Percentiles rank a stretch among this genome's conserved stretches.
Evolutionary conservation across 2,329 filamentous ascomycete species (phyloP).

Genomic region (Sporothrix mexicana): DNA sequence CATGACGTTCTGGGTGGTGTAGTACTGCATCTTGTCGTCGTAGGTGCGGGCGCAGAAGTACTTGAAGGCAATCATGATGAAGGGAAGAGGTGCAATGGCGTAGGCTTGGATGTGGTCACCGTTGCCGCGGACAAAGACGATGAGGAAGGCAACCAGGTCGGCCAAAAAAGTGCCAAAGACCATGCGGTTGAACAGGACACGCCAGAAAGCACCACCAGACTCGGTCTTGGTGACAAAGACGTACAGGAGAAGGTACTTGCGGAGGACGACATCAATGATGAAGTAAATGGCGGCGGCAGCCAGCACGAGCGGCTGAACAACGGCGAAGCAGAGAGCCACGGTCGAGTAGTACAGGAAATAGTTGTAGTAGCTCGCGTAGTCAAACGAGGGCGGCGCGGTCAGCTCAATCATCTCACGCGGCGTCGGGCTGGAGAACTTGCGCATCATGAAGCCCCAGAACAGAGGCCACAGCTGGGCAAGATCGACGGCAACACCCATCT

Average conservation of each 20-base stretch:
- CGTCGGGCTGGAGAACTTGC: slow-evolving; percentile 85
- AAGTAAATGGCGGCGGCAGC: slow-evolving; percentile 91
- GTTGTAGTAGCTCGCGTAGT: slow-evolving; percentile 97
- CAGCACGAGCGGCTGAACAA: slow-evolving; percentile 85
- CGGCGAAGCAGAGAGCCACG: slow-evolving; percentile 82
- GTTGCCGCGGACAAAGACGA: slow-evolving; percentile 73
- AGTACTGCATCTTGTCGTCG: slow-evolving; percentile 81
- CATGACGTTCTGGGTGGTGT: slow-evolving; percentile 67
- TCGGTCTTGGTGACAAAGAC: slow-evolving; percentile 97
- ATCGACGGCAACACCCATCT: slow-evolving; percentile 91
- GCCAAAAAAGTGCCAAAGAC: slow-evolving; percentile 80
- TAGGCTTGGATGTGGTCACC: slow-evolving; percentile 66
- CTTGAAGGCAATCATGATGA: slow-evolving; percentile 85
- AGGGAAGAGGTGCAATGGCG: slow-evolving; percentile 73
- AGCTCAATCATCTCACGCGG: slow-evolving; percentile 90
- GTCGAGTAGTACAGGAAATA: slow-evolving; percentile 96
- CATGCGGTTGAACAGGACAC: slow-evolving; percentile 89
- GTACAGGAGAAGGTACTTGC: slow-evolving; percentile 94
- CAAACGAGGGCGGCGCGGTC: slow-evolving; percentile 89
- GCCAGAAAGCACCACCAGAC: slow-evolving; percentile 92
- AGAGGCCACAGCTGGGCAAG: slow-evolving; percentile 87
- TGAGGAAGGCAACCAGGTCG: slow-evolving; percentile 77
- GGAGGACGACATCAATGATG: slow-evolving; percentile 81
- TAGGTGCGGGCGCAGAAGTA: slow-evolving; percentile 77
- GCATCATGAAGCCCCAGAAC: slow-evolving; percentile 80